Evolutionary conservation across 768 basidiomycete genomes (phyloP).

Genomic region (Epithele typhae): DNA sequence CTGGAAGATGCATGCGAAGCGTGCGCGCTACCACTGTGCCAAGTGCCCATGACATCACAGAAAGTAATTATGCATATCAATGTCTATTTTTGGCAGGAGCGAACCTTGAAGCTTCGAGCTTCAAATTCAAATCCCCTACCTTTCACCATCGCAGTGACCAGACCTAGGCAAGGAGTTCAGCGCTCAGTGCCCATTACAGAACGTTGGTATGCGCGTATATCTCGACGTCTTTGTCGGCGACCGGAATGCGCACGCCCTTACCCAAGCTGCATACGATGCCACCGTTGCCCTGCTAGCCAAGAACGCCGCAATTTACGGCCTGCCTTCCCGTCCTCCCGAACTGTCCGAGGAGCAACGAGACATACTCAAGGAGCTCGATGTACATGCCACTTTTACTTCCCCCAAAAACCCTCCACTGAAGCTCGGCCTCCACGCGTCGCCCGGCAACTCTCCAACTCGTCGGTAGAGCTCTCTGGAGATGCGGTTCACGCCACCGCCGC

Average conservation of each 20-base stretch:
- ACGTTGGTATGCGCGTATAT: slow-evolving; percentile 19
- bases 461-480: slow-evolving; percentile 28
- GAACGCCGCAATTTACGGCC: slow-evolving; percentile 38
- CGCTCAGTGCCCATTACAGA: too few species aligned
- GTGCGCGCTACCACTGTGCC: slow-evolving; percentile 34
- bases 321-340: slow-evolving; percentile 34
- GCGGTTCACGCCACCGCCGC: slow-evolving; percentile 30
- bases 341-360: slow-evolving; percentile 41
- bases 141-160: too few species aligned
- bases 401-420: slow-evolving; percentile 7
- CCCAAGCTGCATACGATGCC: slow-evolving; percentile 27
- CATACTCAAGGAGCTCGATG: slow-evolving; percentile 34
- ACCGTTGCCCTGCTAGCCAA: slow-evolving; percentile 31
- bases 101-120: too few species aligned
- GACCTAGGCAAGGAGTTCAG: too few species aligned
- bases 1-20: slow-evolving; percentile 22
- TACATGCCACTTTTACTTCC: slow-evolving; percentile 18
- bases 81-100: too few species aligned
- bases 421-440: neutral
- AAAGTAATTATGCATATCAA: too few species aligned
- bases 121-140: too few species aligned
- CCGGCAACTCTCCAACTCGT: too few species aligned
- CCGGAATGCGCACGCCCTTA: slow-evolving; percentile 20
- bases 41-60: slow-evolving; percentile 23
- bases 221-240: slow-evolving; percentile 44